Base-by-base conservation (phyloP, 352 stramenopile genomes). In the Phytophthora foliorum region DNA sequence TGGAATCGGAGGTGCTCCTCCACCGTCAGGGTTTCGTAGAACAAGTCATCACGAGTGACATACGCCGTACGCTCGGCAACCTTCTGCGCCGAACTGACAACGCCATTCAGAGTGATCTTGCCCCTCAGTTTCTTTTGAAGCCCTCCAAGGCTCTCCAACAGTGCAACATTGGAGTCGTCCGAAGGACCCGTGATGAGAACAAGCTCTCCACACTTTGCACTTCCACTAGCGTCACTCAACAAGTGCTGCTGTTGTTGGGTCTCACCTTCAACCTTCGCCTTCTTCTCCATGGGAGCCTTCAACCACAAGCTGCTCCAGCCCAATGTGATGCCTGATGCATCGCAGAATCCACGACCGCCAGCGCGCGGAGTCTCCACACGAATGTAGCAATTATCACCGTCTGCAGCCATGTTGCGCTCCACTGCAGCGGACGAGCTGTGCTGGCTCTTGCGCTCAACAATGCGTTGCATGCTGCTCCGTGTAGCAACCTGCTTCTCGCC, bases 1-100 rank as follows among this genome's bases (percentile, higher is more conserved):
- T 83, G 75, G 49, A 76, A 80, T 3, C 22, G 25, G 14, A 83
- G 36, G 52, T 83, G 72, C 46, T 83, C 72, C 36, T 74, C 57
- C 19, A 83, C 68, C 14, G 67, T 80, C 52, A 83, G 56, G 21
- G 61, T 74, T 22, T 83, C 72, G 31, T 77, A 78, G 29, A 83
- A 80, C 11, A 68, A 38, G 27, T 76, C 64, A 11, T 69, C 64
- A 4, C 60, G 61, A 21, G 51, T 13, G 0, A 83, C 69, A 38
- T 66, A 77, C 25, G 45, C 63, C 11, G 72, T 22, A 9, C 57
- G 25, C 4, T 61, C 34, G 0, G 39, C 42, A 34, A 76, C 22
- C 11, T 75, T 62, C 9, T 49, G 41, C 0, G 61, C 10, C 0
- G 63, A 51, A 11, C 38, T 48, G 0, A 39, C 51, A 13, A 70